Evolutionary conservation across 768 basidiomycete genomes (phyloP), one percentile per base, ranked within the genome.

Genomic region (Vishniacozyma victoriae): DNA sequence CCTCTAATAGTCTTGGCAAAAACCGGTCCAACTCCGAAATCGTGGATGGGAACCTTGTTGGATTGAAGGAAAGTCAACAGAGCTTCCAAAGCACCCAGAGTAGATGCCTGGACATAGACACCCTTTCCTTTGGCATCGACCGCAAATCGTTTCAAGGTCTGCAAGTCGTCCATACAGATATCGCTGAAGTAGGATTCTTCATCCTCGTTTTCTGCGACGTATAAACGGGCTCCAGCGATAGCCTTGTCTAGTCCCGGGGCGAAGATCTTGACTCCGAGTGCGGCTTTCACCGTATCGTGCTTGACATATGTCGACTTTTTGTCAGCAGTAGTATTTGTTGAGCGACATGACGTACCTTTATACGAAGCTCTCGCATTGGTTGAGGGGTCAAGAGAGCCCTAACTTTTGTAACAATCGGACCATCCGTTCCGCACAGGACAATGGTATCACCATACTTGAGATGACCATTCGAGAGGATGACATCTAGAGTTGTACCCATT

Each of bases 191-290:
- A 90, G 41, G 95, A 93, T 66, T 96, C 93, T 57, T 97, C 92
- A 57, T 97, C 92, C 60, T 97, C 92, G 44, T 90, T 89, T 15
- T 92, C 87, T 40, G 85, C 80, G 24, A 97, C 87, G 41, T 97
- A 80, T 42, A 99, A 76, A 7, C 89, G 84, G 33, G 93, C 96
- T 62, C 95, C 95, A 51, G 93, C 93, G 53, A 97, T 93, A 12
- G 95, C 92, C 71, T 96, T 96, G 64, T 97, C 95, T 16, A 99
- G 80, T 67, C 95, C 93, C 1, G 93, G 85, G 0, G 89, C 95
- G 35, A 84, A 80, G 52, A 99, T 81, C 76, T 99, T 99, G 69
- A 99, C 85, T 67, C 95, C 93, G 41, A 95, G 78, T 5, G 95
- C 91, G 2, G 93, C 95, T 75, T 90, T 96, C 72, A 96, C 87